phyloP scores from a whole-genome alignment of 176 grass and related monocot species.

The Echinochloa phyllopogon region DNA sequence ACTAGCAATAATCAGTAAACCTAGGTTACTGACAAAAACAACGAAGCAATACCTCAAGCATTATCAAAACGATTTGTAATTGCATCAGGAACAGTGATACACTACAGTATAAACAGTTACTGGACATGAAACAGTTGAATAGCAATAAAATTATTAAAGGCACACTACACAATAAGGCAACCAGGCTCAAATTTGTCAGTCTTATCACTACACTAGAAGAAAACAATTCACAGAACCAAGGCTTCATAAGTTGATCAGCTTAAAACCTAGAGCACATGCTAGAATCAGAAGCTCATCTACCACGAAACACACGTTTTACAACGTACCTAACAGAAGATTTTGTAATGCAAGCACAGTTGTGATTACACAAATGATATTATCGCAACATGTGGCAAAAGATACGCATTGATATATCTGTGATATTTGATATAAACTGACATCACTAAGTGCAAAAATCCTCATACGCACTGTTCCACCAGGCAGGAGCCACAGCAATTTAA shows the following conservation, averaged over 20 bases:
- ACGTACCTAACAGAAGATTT: background rate
- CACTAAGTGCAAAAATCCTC: conserved; percentile 38
- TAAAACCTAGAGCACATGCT: background rate
- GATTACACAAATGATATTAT: background rate
- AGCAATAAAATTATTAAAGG: background rate
- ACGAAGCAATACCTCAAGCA: background rate
- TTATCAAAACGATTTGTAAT: background rate
- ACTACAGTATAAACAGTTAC: too few species aligned
- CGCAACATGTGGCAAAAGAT: background rate
- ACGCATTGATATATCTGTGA: conserved; percentile 16
- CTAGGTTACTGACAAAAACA: too few species aligned
- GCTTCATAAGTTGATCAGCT: background rate
- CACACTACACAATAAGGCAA: background rate
- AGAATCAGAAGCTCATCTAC: too few species aligned
- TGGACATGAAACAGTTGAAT: too few species aligned
- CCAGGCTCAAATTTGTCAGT: background rate
- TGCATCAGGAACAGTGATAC: rapidly evolving
- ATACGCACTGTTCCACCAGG: conserved; percentile 1
- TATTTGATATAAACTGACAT: conserved; percentile 40
- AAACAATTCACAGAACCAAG: background rate
- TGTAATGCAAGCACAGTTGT: too few species aligned
- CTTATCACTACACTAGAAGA: too few species aligned
- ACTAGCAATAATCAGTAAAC: too few species aligned
- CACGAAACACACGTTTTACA: background rate
- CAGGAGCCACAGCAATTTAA: conserved; percentile 19